phyloP scores from a whole-genome alignment of 2,329 filamentous ascomycete species.

The Colletotrichum sansevieriae region DNA sequence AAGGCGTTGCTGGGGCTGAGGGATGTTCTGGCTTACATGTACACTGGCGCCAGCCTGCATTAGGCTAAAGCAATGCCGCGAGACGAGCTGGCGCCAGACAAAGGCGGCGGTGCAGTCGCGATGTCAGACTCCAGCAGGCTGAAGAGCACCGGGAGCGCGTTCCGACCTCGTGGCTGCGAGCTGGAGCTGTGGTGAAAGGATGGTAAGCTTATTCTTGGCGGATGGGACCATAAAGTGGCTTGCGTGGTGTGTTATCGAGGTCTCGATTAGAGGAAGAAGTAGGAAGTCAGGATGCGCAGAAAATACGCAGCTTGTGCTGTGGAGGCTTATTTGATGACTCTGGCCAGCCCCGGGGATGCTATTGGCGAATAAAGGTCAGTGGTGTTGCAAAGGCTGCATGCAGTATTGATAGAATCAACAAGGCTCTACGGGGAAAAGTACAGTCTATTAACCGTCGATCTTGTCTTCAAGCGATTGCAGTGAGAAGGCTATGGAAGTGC shows the following conservation, averaged over 20 bases:
- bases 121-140: constrained; percentile 25
- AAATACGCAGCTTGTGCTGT: background rate
- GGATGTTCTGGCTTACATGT: background rate
- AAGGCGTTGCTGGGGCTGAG: constrained; percentile 10
- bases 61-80: background rate
- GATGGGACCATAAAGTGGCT: background rate
- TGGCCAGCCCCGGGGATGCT: no score
- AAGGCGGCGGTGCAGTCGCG: constrained; percentile 31
- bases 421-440: no score
- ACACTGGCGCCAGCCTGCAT: constrained; percentile 7
- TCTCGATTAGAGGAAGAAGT: background rate
- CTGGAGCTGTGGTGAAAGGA: background rate
- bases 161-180: background rate
- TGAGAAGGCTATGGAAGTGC: no score
- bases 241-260: constrained; percentile 2
- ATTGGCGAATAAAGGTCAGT: no score
- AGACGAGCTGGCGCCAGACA: background rate
- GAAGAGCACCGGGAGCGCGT: background rate
- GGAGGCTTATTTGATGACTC: constrained; percentile 1
- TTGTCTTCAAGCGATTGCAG: no score
- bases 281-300: background rate
- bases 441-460: no score
- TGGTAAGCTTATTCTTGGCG: constrained; percentile 35
- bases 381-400: no score
- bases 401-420: no score